These are phyloP conservation scores for Pseudozyma tsukubaensis DNA, from an alignment of 1,284 basidiomycete genomes.

Conservation along the genomic window DNA sequence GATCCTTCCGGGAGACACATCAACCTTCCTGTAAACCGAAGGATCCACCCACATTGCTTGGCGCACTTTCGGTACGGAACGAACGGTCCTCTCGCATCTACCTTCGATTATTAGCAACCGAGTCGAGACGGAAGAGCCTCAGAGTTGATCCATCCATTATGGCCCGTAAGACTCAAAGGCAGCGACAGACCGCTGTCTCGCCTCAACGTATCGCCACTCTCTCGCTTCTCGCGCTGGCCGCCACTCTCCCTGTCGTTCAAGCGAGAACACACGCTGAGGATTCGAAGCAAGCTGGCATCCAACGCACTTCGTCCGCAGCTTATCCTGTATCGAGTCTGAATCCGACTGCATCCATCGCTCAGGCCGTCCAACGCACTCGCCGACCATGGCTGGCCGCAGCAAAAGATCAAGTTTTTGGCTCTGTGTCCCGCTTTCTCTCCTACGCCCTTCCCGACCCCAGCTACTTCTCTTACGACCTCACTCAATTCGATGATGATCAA, in stretches of 20 bases:
- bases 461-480: constrained; percentile 47
- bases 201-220: constrained; percentile 25
- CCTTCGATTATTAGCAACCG: not conserved
- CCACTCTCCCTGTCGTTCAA: constrained; percentile 16
- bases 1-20: not conserved
- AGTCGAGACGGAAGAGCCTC: not conserved
- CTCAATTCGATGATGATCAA: constrained; percentile 33
- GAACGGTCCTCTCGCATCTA: not conserved
- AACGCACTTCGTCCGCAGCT: not conserved
- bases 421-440: constrained; percentile 35
- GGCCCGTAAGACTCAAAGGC: constrained; percentile 6
- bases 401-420: constrained; percentile 32
- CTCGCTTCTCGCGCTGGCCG: constrained; percentile 25
- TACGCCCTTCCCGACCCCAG: constrained; percentile 42
- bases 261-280: constrained; percentile 1
- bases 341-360: constrained; percentile 30
- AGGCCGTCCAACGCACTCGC: constrained; percentile 28
- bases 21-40: not conserved
- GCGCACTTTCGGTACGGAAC: too few relatives aligned
- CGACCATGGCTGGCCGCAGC: constrained; percentile 34
- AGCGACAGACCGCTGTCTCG: constrained; percentile 6
- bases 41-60: too few relatives aligned
- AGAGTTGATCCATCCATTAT: constrained; percentile 10
- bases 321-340: constrained; percentile 8
- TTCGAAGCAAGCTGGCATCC: not conserved